phyloP scores from a whole-genome alignment of 768 basidiomycete species.

The Auriculariales sp. region DNA sequence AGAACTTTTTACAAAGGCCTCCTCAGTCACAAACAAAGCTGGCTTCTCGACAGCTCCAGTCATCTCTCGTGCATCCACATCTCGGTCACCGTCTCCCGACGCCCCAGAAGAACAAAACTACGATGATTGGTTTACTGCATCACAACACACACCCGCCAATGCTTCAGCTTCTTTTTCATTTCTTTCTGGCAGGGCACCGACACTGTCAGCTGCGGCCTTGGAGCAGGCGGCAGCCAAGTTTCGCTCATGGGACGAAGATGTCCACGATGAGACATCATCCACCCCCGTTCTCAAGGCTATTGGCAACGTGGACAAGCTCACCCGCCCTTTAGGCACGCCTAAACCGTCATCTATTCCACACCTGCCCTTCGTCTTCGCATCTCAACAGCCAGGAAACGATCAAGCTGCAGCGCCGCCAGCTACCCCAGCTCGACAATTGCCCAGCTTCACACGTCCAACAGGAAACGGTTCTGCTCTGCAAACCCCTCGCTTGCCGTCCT shows the following conservation, averaged over 20 bases:
- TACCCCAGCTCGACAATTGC: constrained; percentile 10
- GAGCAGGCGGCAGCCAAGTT: constrained; percentile 39
- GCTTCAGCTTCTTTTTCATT: constrained; percentile 11
- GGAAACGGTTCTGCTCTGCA: too few relatives aligned
- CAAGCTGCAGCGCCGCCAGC: constrained; percentile 6
- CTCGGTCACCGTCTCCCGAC: constrained; percentile 1
- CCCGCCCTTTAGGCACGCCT: constrained; percentile 2
- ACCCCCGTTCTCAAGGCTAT: background rate
- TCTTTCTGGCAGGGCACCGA: constrained; percentile 23
- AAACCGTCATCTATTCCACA: background rate
- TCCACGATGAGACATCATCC: background rate
- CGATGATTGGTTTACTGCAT: constrained; percentile 4
- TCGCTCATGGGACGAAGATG: constrained; percentile 13
- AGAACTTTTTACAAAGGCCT: background rate
- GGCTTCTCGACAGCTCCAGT: background rate
- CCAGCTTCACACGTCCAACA: constrained; percentile 7
- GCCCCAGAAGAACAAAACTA: background rate
- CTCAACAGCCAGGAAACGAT: constrained; percentile 12
- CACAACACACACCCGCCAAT: constrained; percentile 5
- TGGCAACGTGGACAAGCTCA: background rate
- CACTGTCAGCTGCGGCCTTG: constrained; percentile 32
- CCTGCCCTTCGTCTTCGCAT: constrained; percentile 20
- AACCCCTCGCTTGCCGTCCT: constrained; percentile 8
- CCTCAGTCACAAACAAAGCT: background rate
- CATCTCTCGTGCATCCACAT: background rate